Conservation (phyloP, 2,329 filamentous ascomycete genomes). For the Claviceps sp. region DNA sequence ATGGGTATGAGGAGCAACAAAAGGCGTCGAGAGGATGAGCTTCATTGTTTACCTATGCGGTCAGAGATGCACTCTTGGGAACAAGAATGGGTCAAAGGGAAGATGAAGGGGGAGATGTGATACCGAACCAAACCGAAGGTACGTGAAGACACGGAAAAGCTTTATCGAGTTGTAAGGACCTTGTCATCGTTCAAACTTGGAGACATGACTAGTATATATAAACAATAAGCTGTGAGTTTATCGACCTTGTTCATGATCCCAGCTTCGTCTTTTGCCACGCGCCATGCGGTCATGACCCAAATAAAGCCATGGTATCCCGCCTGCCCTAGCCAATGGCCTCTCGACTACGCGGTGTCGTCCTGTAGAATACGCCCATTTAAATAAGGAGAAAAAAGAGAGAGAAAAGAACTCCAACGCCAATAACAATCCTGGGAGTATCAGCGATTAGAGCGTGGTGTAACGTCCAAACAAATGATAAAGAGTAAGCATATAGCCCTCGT, state of each 20-base stretch:
- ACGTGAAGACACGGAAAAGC: too few species aligned
- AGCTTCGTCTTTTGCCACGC: neutral
- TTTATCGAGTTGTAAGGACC: too few species aligned
- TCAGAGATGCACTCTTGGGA: neutral
- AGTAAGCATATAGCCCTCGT: neutral
- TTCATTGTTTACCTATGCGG: neutral
- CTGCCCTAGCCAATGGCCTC: neutral
- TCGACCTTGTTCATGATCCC: too few species aligned
- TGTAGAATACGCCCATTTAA: neutral
- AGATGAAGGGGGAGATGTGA: too few species aligned
- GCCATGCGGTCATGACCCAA: neutral
- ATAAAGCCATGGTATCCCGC: neutral
- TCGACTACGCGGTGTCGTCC: neutral
- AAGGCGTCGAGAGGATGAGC: neutral
- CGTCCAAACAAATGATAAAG: neutral
- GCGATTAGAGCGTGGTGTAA: neutral
- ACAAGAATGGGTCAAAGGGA: too few species aligned
- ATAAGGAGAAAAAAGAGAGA: neutral
- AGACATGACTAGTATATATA: too few species aligned
- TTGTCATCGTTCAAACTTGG: too few species aligned
- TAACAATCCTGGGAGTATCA: neutral
- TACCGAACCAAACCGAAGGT: too few species aligned
- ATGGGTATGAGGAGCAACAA: constrained; percentile 51
- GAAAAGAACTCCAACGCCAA: neutral
- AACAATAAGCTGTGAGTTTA: too few species aligned